These are phyloP conservation scores for Castanea sativa DNA, from an alignment of 306 rosid species.

Conservation along the genomic window DNA sequence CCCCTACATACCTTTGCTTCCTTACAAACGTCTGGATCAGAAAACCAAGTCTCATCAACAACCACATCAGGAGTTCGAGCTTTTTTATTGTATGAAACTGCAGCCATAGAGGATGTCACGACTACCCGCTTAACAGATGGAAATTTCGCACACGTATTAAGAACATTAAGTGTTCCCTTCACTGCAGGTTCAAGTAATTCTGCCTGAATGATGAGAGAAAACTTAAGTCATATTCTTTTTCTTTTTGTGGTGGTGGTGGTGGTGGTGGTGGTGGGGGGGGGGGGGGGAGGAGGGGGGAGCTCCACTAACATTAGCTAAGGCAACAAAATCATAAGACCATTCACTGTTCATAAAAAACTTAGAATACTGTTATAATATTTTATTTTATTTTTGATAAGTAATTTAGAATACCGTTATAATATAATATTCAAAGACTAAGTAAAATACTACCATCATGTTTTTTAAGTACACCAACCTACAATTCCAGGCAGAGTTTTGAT, in stretches of 20 bases:
- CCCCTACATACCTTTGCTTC: conserved; percentile 32
- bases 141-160: conserved; percentile 33
- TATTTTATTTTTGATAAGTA: background rate
- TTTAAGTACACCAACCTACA: background rate
- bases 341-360: background rate
- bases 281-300: too few species aligned
- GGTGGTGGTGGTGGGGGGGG: too few species aligned
- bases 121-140: conserved; percentile 47
- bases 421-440: background rate
- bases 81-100: conserved; percentile 34
- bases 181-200: conserved; percentile 56
- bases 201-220: conserved; percentile 30
- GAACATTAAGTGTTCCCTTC: conserved; percentile 62
- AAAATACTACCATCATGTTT: background rate
- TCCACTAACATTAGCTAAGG: background rate
- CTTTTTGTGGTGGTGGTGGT: background rate
- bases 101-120: conserved; percentile 54
- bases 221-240: background rate
- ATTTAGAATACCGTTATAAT: background rate
- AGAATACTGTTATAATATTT: background rate
- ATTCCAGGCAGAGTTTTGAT: background rate
- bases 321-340: background rate
- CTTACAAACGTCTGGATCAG: conserved; percentile 36
- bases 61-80: conserved; percentile 42
- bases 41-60: conserved; percentile 56